Conservation (phyloP, 75 land plant genomes). For the Pinus tabuliformis region DNA sequence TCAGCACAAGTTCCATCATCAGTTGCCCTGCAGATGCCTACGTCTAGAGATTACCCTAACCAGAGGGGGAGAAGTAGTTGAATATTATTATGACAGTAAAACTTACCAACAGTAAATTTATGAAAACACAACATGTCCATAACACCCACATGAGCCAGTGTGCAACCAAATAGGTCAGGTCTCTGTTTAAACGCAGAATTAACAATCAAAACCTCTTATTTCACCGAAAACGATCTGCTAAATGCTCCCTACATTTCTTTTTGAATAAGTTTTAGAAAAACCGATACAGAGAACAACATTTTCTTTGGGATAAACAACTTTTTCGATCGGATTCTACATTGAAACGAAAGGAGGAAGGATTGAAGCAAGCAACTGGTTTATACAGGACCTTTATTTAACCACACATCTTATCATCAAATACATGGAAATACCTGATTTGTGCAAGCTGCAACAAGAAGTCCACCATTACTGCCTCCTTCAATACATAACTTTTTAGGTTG, state of each 20-base stretch:
- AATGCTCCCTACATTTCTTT: not conserved
- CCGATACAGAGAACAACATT: not conserved
- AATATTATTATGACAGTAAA: not conserved
- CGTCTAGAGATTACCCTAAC: not conserved
- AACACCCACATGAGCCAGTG: conserved; percentile 98
- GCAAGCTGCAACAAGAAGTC: conserved; percentile 93
- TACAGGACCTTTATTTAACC: no score
- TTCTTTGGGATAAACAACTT: not conserved
- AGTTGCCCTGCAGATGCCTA: not conserved
- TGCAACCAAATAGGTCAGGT: conserved; percentile 98
- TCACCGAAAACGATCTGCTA: not conserved
- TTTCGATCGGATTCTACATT: not conserved
- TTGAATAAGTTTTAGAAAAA: not conserved
- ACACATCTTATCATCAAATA: no score
- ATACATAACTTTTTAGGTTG: conserved; percentile 74
- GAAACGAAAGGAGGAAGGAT: not conserved
- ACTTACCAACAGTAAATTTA: conserved; percentile 94
- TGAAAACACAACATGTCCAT: conserved; percentile 99
- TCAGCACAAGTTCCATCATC: not conserved
- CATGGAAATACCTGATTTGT: conserved; percentile 77
- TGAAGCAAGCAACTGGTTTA: no score
- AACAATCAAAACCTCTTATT: not conserved
- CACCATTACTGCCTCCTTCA: conserved; percentile 99
- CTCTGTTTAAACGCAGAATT: conserved; percentile 43
- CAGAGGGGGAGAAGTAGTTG: not conserved